These are phyloP conservation scores for Xylariaceae sp. DNA, from an alignment of 2,329 filamentous ascomycete species.

Conservation along the genomic window DNA sequence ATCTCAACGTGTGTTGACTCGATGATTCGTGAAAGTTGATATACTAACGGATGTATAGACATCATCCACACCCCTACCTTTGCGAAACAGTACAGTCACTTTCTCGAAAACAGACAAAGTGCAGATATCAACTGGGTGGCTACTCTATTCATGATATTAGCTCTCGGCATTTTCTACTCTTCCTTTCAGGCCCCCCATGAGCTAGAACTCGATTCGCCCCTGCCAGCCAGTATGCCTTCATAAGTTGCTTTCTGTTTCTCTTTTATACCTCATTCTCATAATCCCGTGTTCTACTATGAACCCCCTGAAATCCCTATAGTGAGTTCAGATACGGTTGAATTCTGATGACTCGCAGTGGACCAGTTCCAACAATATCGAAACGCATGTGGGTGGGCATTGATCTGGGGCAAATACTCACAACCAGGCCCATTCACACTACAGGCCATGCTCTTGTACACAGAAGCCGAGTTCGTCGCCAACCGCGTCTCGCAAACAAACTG, in stretches of 20 bases:
- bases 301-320: background rate
- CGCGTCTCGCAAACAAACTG: conserved; percentile 48
- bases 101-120: conserved; percentile 41
- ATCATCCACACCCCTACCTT: conserved; percentile 51
- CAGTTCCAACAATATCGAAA: conserved; percentile 45
- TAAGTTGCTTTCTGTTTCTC: background rate
- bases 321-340: background rate
- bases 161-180: conserved; percentile 42
- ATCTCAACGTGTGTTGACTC: conserved; percentile 40
- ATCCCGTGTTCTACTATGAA: background rate
- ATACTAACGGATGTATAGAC: conserved; percentile 34
- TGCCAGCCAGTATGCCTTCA: conserved; percentile 29
- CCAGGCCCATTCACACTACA: conserved; percentile 46
- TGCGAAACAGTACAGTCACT: conserved; percentile 45
- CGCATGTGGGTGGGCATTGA: conserved; percentile 48
- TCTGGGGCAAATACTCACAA: conserved; percentile 46
- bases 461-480: conserved; percentile 49
- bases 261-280: background rate
- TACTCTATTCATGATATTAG: conserved; percentile 45
- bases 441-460: conserved; percentile 47
- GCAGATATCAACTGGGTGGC: conserved; percentile 45
- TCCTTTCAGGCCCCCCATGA: conserved; percentile 42
- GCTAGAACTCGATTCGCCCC: conserved; percentile 37
- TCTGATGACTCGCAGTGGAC: conserved; percentile 31
- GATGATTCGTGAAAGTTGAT: background rate